phyloP scores from a whole-genome alignment of 257 asterid species.

The Solanum piurae region DNA sequence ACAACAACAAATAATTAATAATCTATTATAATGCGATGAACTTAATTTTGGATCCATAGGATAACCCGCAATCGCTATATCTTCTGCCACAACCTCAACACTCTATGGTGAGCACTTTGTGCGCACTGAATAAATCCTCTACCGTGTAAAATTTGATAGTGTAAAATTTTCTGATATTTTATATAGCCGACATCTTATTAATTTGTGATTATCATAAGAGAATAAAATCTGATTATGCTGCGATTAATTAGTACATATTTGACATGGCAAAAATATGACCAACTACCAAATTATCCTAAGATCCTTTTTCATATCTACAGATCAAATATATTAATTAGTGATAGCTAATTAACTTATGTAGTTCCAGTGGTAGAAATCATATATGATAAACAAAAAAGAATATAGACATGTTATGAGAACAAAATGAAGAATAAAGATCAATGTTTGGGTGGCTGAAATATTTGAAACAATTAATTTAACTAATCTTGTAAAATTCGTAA shows the following conservation, averaged over 20 bases:
- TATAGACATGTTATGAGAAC: neutral
- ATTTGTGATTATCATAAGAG: neutral
- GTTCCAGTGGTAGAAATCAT: neutral
- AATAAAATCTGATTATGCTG: neutral
- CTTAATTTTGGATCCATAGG: neutral
- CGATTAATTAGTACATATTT: neutral
- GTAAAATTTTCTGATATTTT: neutral
- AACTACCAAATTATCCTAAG: neutral
- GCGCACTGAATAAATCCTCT: accelerated
- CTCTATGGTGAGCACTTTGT: too few relatives aligned
- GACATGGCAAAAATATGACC: neutral
- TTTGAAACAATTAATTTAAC: neutral
- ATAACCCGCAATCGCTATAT: too few relatives aligned
- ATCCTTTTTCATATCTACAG: neutral
- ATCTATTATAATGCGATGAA: neutral
- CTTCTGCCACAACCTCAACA: too few relatives aligned
- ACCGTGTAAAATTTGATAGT: neutral
- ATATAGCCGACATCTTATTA: neutral
- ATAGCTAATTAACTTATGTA: neutral
- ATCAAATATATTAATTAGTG: neutral
- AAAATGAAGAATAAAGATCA: neutral
- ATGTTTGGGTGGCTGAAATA: neutral
- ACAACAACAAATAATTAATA: neutral
- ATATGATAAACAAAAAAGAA: neutral
- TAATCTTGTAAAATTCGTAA: neutral